Conservation (phyloP, 2,329 filamentous ascomycete genomes). For the Purpureocillium takamizusanense region DNA sequence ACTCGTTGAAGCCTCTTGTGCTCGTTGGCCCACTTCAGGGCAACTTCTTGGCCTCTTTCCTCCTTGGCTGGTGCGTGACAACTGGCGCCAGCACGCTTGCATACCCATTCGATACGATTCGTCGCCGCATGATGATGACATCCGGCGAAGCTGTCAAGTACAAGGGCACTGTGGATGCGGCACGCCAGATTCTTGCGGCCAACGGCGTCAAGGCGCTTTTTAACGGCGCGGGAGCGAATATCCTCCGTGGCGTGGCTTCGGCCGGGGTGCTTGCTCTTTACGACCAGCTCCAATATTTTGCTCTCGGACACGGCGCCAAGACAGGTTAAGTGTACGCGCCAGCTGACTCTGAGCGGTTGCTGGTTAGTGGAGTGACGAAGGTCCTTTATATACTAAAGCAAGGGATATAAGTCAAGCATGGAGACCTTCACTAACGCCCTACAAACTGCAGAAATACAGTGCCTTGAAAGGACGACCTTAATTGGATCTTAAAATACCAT, state of each 20-base stretch:
- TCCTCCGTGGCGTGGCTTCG: slow-evolving; percentile 99
- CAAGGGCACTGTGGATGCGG: slow-evolving; percentile 91
- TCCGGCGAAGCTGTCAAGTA: slow-evolving; percentile 98
- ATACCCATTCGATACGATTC: slow-evolving; percentile 99
- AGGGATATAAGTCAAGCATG: too few species aligned
- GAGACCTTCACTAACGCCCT: too few species aligned
- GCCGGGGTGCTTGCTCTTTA: slow-evolving; percentile 99
- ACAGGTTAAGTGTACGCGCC: too few species aligned
- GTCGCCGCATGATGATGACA: slow-evolving; percentile 99
- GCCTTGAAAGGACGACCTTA: too few species aligned
- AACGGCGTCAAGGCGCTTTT: slow-evolving; percentile 99
- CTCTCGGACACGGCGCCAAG: too few species aligned
- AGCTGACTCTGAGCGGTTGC: too few species aligned
- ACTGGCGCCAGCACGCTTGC: slow-evolving; percentile 99
- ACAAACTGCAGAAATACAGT: too few species aligned
- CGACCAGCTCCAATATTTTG: slow-evolving; percentile 99
- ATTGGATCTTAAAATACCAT: too few species aligned
- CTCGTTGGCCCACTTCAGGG: slow-evolving; percentile 84
- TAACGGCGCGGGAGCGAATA: slow-evolving; percentile 99
- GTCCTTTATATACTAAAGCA: too few species aligned
- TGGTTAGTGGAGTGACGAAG: too few species aligned
- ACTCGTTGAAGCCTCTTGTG: slow-evolving; percentile 98
- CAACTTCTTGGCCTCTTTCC: slow-evolving; percentile 99
- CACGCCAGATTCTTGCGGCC: slow-evolving; percentile 90
- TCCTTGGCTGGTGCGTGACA: slow-evolving; percentile 97